phyloP scores from a whole-genome alignment of 1,284 basidiomycete genomes.

The Leucoagaricus sp. region DNA sequence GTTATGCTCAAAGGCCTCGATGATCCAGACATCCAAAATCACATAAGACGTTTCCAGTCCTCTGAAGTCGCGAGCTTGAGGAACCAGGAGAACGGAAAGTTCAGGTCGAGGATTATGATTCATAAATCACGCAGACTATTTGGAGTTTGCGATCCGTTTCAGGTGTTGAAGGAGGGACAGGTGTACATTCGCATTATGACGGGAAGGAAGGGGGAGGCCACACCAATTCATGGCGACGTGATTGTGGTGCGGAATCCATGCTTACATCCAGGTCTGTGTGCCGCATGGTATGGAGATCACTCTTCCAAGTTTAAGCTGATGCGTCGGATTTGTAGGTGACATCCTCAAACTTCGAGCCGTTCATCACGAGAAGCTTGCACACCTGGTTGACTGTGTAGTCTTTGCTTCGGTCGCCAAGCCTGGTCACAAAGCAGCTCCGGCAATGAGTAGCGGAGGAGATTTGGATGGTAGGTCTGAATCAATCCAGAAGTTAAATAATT shows the following conservation, averaged over 20 bases:
- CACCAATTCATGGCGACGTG: slow-evolving; percentile 58
- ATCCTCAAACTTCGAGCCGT: slow-evolving; percentile 64
- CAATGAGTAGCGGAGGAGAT: slow-evolving; percentile 70
- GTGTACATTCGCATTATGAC: slow-evolving; percentile 61
- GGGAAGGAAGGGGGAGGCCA: slow-evolving; percentile 50
- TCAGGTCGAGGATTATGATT: slow-evolving; percentile 57
- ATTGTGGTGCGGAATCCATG: slow-evolving; percentile 68
- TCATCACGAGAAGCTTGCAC: slow-evolving; percentile 45
- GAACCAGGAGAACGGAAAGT: slow-evolving; percentile 50
- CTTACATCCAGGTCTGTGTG: slow-evolving; percentile 54
- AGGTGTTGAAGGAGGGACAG: slow-evolving; percentile 60
- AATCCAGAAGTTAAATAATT: neutral
- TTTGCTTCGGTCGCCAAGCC: slow-evolving; percentile 57
- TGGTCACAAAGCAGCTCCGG: slow-evolving; percentile 62
- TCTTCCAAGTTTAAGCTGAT: neutral
- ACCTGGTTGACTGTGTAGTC: slow-evolving; percentile 66
- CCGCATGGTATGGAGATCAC: neutral
- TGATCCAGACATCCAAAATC: slow-evolving; percentile 36
- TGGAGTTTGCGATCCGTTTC: slow-evolving; percentile 66
- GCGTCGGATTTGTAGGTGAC: slow-evolving; percentile 43
- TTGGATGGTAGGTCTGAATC: slow-evolving; percentile 45
- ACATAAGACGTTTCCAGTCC: slow-evolving; percentile 45
- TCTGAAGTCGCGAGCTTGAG: slow-evolving; percentile 51
- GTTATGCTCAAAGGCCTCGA: slow-evolving; percentile 58
- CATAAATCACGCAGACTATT: slow-evolving; percentile 61